These are phyloP conservation scores for Skeletonema potamos DNA, from an alignment of 108 stramenopile genomes.

Conservation along the genomic window DNA sequence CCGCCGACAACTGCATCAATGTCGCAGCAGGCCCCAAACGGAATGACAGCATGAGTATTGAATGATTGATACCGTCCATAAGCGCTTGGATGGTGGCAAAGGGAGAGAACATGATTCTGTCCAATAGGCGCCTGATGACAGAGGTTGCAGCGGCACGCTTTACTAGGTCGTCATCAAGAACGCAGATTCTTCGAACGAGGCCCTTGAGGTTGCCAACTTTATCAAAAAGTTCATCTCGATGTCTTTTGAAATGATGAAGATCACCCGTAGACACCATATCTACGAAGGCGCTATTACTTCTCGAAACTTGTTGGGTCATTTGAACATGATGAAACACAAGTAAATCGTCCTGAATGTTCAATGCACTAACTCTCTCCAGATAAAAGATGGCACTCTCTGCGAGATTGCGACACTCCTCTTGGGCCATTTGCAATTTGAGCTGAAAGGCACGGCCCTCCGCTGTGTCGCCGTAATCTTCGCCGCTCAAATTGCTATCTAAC, in stretches of 20 bases:
- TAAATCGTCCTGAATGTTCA: slow-evolving; percentile 8
- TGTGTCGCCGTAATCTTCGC: slow-evolving; percentile 1
- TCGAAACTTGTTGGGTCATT: background rate
- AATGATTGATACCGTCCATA: slow-evolving; percentile 14
- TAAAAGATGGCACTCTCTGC: slow-evolving; percentile 6
- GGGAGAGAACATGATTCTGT: slow-evolving; percentile 9
- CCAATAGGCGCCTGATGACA: slow-evolving; percentile 2
- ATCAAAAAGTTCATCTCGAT: slow-evolving; percentile 12
- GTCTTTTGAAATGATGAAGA: background rate
- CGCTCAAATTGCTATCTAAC: background rate
- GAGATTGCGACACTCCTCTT: slow-evolving; percentile 5
- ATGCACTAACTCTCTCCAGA: slow-evolving; percentile 6
- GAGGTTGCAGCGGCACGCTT: slow-evolving; percentile 3
- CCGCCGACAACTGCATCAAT: background rate
- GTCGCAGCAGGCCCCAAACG: slow-evolving; percentile 7
- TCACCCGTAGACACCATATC: slow-evolving; percentile 9
- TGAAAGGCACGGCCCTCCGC: slow-evolving; percentile 7
- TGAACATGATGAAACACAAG: slow-evolving; percentile 8
- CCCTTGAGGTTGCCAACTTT: background rate
- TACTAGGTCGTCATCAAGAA: slow-evolving; percentile 4
- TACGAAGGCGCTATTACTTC: background rate
- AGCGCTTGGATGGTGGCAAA: slow-evolving; percentile 9
- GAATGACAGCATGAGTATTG: slow-evolving; percentile 5
- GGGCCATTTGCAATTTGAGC: slow-evolving; percentile 4
- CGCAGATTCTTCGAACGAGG: background rate